Base-by-base conservation (phyloP, 306 rosid species). In the Lotus japonicus region DNA sequence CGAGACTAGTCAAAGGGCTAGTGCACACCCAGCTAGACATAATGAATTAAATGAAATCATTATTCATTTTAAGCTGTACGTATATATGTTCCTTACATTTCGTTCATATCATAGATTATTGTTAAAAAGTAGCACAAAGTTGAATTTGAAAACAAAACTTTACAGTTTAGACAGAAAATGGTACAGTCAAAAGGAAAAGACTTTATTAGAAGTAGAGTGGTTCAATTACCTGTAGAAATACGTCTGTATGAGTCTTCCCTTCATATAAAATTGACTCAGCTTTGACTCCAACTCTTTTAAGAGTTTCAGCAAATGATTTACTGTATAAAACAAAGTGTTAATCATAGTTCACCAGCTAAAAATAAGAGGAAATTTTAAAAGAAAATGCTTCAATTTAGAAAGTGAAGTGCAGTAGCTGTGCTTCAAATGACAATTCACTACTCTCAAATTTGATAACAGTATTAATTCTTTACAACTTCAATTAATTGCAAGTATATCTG, bases 171-270 rank as follows among this genome's bases (percentile, higher is more conserved):
- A 11, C 6, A 43, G 39, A 35, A 73, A 43, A 48, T 65, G 44
- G 14, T 53, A 19, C 69, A 11, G 15, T 58, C 6, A 52, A 68
- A 41, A 26, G 38, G 10, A 64, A 55, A 43, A 15, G 43, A 48
- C 17, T 46, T 49, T 72, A 66, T 62, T 23, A 67, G 48, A 69
- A 62, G 18, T 18, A 56, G 41, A 41, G 48, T 50, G 66, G 54
- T 35, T 31, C 48, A 31, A 35, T 75, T 73, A 92, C 98, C 97
- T 92, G 98, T 64, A 92, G 88, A 84, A 92, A 92, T 81, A 92
- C 70, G 70, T 92, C 98, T 11, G 98, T 92, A 60, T 92, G 98
- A 13, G 96, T 90, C 81, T 88, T 92, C 56, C 87, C 96, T 64
- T 88, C 88, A 49, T 89, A 92, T 45, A 89, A 66, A 86, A 92